Evolutionary conservation across 192 early-diverging fungal genomes (phyloP), one percentile per base, ranked within the genome.

Genomic region (Coemansia sp.): DNA sequence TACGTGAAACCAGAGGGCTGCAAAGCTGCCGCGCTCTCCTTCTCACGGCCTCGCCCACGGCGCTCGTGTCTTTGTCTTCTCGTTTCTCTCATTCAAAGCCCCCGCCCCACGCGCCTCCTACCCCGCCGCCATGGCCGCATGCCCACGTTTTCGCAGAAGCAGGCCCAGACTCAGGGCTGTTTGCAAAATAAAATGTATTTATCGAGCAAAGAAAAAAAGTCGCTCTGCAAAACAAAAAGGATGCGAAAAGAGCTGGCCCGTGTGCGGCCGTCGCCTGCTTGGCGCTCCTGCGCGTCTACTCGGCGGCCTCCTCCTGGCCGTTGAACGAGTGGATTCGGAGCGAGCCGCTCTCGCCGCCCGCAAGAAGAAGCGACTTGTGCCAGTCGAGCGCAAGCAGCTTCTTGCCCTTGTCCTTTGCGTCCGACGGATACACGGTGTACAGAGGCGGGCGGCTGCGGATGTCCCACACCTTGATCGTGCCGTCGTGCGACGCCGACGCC

Each of bases 381-480:
- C 75, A 78, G 67, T 78, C 75, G 25, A 78, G 66, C 45, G 70
- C 75, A 60, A 78, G 64, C 54, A 78, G 75, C 70, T 78, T 78
- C 75, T 78, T 78, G 36, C 63, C 69, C 53, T 63, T 67, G 63
- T 78, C 75, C 24, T 62, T 58, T 29, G 51, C 70, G 60, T 35
- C 54, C 19, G 75, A 61, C 13, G 75, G 66, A 28, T 61, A 53
- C 35, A 96, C 68, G 5, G 90, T 88, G 72, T 95, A 95, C 64
- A 95, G 68, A 29, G 92, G 85, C 30, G 86, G 88, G 60, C 87
- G 89, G 72, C 88, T 91, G 60, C 97, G 88, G 23, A 97, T 89
- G 74, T 98, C 97, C 95, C 95, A 98, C 23, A 98, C 85, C 68
- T 90, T 89, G 58, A 97, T 71, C 6, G 90, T 83, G 36, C 85